Conservation (phyloP, 1,284 basidiomycete genomes). For the Tremellales sp. region DNA sequence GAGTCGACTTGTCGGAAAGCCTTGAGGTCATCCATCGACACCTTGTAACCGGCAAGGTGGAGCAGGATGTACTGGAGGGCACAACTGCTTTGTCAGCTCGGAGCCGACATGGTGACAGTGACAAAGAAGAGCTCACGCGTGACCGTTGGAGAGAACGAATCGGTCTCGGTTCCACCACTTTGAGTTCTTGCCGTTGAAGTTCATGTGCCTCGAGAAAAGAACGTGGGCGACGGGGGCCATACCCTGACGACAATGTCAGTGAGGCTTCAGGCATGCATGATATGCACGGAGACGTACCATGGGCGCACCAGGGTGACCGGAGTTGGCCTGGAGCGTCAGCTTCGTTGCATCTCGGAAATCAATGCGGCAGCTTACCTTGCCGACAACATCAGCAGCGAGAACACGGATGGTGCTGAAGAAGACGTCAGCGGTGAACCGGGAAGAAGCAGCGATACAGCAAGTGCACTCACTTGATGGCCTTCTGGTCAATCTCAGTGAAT, state of each 20-base stretch:
- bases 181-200: constrained; percentile 78
- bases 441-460: not conserved
- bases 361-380: constrained; percentile 50
- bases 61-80: constrained; percentile 55
- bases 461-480: not conserved
- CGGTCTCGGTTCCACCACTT: constrained; percentile 88
- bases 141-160: constrained; percentile 51
- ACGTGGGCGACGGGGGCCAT: constrained; percentile 86
- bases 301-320: constrained; percentile 86
- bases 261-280: constrained; percentile 4
- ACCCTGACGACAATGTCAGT: constrained; percentile 45
- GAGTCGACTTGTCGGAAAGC: constrained; percentile 68
- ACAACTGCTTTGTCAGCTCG: constrained; percentile 55
- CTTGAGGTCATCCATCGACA: constrained; percentile 54
- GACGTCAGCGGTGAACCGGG: constrained; percentile 5
- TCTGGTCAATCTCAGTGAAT: not conserved
- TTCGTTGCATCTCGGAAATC: too few species aligned
- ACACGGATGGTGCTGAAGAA: constrained; percentile 48
- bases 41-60: constrained; percentile 49
- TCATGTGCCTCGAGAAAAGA: constrained; percentile 76
- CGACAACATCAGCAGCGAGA: constrained; percentile 51
- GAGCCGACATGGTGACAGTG: not conserved
- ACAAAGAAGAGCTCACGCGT: too few species aligned
- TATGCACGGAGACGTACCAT: constrained; percentile 54
- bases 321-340: constrained; percentile 65